Evolutionary conservation across 768 basidiomycete species (phyloP).

Genomic region (Termitomyces sp.): DNA sequence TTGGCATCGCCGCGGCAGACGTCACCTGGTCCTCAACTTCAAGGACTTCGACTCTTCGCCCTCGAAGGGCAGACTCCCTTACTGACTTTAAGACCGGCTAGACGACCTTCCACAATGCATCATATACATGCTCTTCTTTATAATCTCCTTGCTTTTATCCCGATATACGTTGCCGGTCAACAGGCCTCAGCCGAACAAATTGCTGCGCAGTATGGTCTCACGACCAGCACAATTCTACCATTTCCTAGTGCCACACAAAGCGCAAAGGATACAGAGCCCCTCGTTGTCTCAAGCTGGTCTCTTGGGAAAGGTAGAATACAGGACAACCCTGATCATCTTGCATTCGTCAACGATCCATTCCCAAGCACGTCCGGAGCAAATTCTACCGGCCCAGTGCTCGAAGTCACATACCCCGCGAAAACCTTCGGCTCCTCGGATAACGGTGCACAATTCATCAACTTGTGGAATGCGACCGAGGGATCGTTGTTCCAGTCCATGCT

Average conservation of each 20-base stretch:
- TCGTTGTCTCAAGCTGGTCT: slow-evolving; percentile 54
- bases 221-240: slow-evolving; percentile 56
- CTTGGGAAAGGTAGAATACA: slow-evolving; percentile 58
- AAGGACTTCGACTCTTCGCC: no score
- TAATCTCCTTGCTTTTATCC: slow-evolving; percentile 11
- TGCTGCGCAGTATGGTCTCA: slow-evolving; percentile 47
- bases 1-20: background rate
- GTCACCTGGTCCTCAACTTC: background rate
- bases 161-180: slow-evolving; percentile 20
- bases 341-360: slow-evolving; percentile 67
- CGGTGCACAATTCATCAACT: slow-evolving; percentile 61
- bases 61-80: background rate
- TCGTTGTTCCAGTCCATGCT: slow-evolving; percentile 62
- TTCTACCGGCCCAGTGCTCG: slow-evolving; percentile 41
- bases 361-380: slow-evolving; percentile 32
- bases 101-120: slow-evolving; percentile 4
- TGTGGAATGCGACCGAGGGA: slow-evolving; percentile 61
- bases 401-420: slow-evolving; percentile 58
- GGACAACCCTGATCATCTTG: slow-evolving; percentile 47
- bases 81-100: background rate
- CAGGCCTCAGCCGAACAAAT: slow-evolving; percentile 30
- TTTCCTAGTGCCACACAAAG: slow-evolving; percentile 60
- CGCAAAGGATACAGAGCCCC: slow-evolving; percentile 41
- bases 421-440: slow-evolving; percentile 56
- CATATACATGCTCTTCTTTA: slow-evolving; percentile 12